phyloP scores from a whole-genome alignment of 2,329 filamentous ascomycete species.

The Talaromyces sp. region DNA sequence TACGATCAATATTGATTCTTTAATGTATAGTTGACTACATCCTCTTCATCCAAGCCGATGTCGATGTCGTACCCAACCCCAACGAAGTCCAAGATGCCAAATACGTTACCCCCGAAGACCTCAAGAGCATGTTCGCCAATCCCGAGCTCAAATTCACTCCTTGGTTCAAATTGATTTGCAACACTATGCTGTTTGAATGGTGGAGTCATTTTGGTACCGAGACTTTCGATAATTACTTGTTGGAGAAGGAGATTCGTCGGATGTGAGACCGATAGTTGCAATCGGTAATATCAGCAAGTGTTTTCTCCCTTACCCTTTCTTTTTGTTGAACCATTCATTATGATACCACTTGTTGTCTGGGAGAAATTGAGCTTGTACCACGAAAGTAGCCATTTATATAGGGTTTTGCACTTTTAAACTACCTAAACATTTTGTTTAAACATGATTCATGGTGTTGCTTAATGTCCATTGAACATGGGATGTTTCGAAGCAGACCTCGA shows the following conservation, averaged over 20 bases:
- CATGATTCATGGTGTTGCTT: not conserved
- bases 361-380: not conserved
- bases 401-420: too few species aligned
- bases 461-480: too few species aligned
- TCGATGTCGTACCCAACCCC: conserved; percentile 73
- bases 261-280: conserved; percentile 54
- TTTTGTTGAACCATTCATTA: not conserved
- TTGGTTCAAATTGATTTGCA: conserved; percentile 99
- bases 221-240: conserved; percentile 77
- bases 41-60: conserved; percentile 92
- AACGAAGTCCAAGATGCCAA: conserved; percentile 85
- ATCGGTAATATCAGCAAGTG: not conserved
- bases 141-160: conserved; percentile 82
- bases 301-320: not conserved
- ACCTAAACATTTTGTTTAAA: not conserved
- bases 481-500: not conserved
- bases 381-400: not conserved
- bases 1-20: not conserved
- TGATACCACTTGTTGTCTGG: conserved; percentile 11
- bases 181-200: conserved; percentile 97
- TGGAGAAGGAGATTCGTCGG: conserved; percentile 81
- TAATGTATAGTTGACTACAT: conserved; percentile 80
- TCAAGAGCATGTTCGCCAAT: conserved; percentile 82
- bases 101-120: conserved; percentile 76
- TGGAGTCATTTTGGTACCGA: conserved; percentile 75